A percentile compares a stretch with the other conserved stretches of the same genome.
phyloP scores from a whole-genome alignment of 83 land plant species.

The Isoetes engelmannii region DNA sequence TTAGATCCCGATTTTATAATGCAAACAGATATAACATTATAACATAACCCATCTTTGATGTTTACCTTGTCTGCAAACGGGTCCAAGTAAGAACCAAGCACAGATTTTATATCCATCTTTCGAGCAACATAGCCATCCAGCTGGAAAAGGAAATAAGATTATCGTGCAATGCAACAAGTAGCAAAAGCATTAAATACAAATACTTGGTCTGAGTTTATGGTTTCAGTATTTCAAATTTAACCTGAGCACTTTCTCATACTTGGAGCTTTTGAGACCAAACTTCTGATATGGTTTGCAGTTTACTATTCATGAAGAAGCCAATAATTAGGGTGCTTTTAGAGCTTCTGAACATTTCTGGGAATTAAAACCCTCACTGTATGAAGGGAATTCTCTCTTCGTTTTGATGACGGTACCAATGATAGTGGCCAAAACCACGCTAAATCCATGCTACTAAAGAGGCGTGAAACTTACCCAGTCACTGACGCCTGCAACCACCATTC shows the following conservation, averaged over 20 bases:
- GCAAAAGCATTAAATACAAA: background rate
- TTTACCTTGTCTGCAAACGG: constrained; percentile 89
- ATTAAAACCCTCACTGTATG: too few relatives aligned
- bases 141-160: constrained; percentile 34
- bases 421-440: too few relatives aligned
- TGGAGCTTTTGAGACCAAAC: background rate
- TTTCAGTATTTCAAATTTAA: too few relatives aligned
- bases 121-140: constrained; percentile 84
- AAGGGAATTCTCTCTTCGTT: too few relatives aligned
- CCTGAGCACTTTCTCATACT: too few relatives aligned
- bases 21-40: background rate
- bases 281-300: too few relatives aligned
- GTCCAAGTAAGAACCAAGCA: constrained; percentile 91
- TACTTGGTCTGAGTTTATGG: too few relatives aligned
- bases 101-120: constrained; percentile 64
- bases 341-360: too few relatives aligned
- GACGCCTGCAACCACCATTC: constrained; percentile 61
- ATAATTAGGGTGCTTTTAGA: too few relatives aligned
- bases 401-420: too few relatives aligned
- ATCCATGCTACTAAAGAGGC: too few relatives aligned
- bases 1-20: background rate
- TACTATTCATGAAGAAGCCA: too few relatives aligned
- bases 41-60: background rate
- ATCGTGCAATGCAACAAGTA: background rate
- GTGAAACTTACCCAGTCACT: constrained; percentile 90